Evolutionary conservation across 495 filamentous ascomycete species (phyloP).

Genomic region (Paragyromitra xinjiangensis): DNA sequence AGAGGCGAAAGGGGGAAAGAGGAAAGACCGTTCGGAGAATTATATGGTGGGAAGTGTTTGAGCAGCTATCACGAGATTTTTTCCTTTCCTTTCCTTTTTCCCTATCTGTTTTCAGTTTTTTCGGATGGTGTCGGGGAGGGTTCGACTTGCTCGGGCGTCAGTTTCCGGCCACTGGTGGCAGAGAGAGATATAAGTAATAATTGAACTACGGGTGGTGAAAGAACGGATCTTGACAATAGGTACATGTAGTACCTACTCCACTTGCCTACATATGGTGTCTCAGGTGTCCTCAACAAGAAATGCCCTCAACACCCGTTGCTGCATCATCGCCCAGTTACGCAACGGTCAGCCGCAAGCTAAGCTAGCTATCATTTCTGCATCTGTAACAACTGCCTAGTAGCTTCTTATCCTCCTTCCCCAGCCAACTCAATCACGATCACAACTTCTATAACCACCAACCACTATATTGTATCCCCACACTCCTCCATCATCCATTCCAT

Average conservation of each 20-base stretch:
- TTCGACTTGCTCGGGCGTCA: slow-evolving; percentile 26
- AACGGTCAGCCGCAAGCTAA: background rate
- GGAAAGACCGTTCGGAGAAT: background rate
- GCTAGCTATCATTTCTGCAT: background rate
- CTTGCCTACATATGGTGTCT: background rate
- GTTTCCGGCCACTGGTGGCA: slow-evolving; percentile 25
- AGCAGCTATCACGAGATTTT: slow-evolving; percentile 29
- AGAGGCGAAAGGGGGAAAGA: background rate
- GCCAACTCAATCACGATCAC: slow-evolving; percentile 11
- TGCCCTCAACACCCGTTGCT: slow-evolving; percentile 19
- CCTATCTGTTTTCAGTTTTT: background rate
- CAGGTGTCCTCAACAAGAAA: slow-evolving; percentile 43
- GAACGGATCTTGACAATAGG: background rate
- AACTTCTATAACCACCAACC: background rate
- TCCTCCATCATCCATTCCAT: background rate
- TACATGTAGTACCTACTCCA: background rate
- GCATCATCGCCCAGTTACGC: background rate
- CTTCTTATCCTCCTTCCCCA: slow-evolving; percentile 3
- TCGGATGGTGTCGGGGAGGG: background rate
- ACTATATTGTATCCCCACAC: slow-evolving; percentile 10
- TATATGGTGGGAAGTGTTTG: slow-evolving; percentile 3
- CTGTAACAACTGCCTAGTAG: slow-evolving; percentile 13
- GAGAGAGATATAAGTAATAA: background rate
- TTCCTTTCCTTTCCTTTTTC: background rate
- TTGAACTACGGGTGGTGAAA: background rate